Percentiles rank a stretch among this genome's conserved stretches.
phyloP scores from a whole-genome alignment of 306 rosid species.

The Lathyrus tuberosus region DNA sequence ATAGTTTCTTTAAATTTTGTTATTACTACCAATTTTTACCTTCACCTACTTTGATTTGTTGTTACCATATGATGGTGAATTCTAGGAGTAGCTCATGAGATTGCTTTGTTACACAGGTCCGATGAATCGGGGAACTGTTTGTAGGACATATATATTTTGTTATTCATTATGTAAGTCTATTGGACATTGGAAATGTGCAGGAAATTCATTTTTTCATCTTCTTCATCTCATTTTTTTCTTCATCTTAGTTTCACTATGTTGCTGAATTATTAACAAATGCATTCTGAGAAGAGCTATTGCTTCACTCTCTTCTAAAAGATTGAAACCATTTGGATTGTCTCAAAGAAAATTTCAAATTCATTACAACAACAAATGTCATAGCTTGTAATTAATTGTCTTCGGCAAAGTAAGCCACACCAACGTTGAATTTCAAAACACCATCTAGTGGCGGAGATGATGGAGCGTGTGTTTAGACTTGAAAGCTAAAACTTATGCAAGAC shows the following conservation, averaged over 20 bases:
- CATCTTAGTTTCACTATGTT: neutral
- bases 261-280: neutral
- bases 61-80: constrained; percentile 51
- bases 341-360: too few species aligned
- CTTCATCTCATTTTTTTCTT: constrained; percentile 17
- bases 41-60: constrained; percentile 52
- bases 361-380: too few species aligned
- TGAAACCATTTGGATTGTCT: too few species aligned
- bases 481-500: too few species aligned
- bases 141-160: constrained; percentile 66
- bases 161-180: constrained; percentile 79
- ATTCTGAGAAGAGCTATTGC: too few species aligned
- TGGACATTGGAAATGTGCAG: constrained; percentile 90
- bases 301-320: too few species aligned
- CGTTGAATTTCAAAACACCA: too few species aligned
- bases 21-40: constrained; percentile 66
- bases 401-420: too few species aligned
- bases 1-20: constrained; percentile 61
- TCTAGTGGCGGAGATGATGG: too few species aligned
- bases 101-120: constrained; percentile 67
- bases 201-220: constrained; percentile 60
- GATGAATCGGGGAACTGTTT: constrained; percentile 69
- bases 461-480: too few species aligned
- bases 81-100: constrained; percentile 78
- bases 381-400: too few species aligned